Base-by-base conservation (phyloP, 2,329 filamentous ascomycete species). In the Lachnellula suecica region DNA sequence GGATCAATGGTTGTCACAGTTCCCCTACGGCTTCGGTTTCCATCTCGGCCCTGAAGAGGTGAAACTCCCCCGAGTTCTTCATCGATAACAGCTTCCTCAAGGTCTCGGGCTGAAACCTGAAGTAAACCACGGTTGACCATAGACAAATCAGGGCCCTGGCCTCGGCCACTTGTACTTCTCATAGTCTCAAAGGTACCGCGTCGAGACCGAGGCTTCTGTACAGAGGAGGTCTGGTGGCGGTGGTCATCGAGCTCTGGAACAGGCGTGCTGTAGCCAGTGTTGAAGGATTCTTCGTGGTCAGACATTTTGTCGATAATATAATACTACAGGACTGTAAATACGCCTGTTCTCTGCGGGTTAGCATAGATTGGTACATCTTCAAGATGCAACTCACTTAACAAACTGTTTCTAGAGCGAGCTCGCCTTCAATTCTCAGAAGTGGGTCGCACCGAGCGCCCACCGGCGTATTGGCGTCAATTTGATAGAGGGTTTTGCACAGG, bases 221-320 rank as follows among this genome's bases (percentile, higher is more conserved):
- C 71, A 34, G 84, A 81, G 22, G 78, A 71, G 4, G 78, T 71
- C 66, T 88, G 87, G 66, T 84, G 77, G 53, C 91, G 88, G 73
- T 97, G 92, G 69, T 97, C 91, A 68, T 97, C 91, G 44, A 97
- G 80, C 68, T 92, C 87, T 56, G 87, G 86, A 56, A 91, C 83
- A 13, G 88, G 88, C 51, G 87, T 85, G 70, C 83, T 83, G 71
- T 87, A 91, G 63, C 85, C 81, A 63, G 81, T 80, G 64, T 83
- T 79, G 51, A 81, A 75, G 59, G 70, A 74, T 64, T 86, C 85
- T 54, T 85, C 83, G 66, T 81, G 79, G 67, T 85, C 82, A 55
- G 83, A 80, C 91, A 95, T 83, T 67, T 74, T 74, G 79, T 72
- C 57, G 76, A 77, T 68, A 15, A 29, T 22, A 10, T 37, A n/a